Evolutionary conservation across 345 rosid genomes (phyloP).

Genomic region (Microthlaspi erraticum): DNA sequence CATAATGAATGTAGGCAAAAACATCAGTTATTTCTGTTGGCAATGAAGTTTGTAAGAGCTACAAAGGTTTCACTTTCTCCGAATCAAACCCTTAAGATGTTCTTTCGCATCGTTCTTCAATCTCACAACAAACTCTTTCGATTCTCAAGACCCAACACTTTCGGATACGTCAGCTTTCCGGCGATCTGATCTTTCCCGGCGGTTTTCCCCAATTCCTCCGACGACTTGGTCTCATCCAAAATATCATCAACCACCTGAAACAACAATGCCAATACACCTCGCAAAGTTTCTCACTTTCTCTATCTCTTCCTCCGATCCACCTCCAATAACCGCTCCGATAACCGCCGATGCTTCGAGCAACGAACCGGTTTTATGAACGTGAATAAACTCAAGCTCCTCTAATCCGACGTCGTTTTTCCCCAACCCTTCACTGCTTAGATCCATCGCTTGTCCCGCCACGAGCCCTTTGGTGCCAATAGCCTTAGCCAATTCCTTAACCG

Average conservation of each 20-base stretch:
- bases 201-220: conserved; percentile 82
- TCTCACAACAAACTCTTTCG: conserved; percentile 58
- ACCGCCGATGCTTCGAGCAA: conserved; percentile 80
- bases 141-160: conserved; percentile 70
- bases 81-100: conserved; percentile 66
- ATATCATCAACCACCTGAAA: conserved; percentile 95
- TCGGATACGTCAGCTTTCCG: conserved; percentile 78
- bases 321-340: conserved; percentile 78
- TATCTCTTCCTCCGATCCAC: conserved; percentile 64
- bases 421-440: conserved; percentile 64
- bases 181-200: conserved; percentile 85
- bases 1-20: too few relatives aligned
- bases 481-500: conserved; percentile 68
- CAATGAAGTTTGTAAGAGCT: conserved; percentile 81
- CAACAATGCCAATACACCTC: conserved; percentile 66
- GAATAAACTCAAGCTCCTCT: conserved; percentile 72
- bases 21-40: conserved; percentile 72
- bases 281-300: conserved; percentile 82
- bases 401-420: conserved; percentile 48
- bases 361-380: conserved; percentile 77
- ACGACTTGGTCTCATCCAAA: conserved; percentile 80
- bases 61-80: conserved; percentile 76
- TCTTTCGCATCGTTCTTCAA: conserved; percentile 65
- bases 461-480: conserved; percentile 71
- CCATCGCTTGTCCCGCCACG: conserved; percentile 87